Conservation (phyloP, 148 eudicot genomes). For the Suaeda aralocaspica region DNA sequence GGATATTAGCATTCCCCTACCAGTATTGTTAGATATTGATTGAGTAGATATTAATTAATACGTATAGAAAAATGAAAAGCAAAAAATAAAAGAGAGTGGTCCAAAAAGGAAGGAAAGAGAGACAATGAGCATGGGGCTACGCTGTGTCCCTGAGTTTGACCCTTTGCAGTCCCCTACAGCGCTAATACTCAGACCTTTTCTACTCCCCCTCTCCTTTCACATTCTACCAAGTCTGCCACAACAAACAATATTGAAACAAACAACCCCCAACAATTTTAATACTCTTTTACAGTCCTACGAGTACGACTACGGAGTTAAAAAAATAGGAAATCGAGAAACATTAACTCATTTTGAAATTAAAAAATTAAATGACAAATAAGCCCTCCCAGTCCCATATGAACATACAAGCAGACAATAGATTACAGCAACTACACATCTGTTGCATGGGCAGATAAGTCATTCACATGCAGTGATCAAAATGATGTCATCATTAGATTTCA, state of each 20-base stretch:
- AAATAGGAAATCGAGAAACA: too few species aligned
- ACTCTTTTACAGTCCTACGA: too few species aligned
- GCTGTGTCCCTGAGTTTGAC: conserved; percentile 20
- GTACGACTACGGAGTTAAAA: too few species aligned
- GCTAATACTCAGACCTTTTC: not conserved
- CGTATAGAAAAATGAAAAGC: not conserved
- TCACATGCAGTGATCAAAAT: conserved; percentile 14
- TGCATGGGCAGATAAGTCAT: conserved; percentile 23
- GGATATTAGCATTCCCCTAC: too few species aligned
- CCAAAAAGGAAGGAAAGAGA: conserved; percentile 19
- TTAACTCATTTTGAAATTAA: too few species aligned
- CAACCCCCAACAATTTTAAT: too few species aligned
- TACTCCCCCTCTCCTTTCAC: not conserved
- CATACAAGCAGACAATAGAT: not conserved
- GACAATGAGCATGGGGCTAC: conserved; percentile 4
- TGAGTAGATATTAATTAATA: too few species aligned
- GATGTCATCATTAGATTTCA: conserved; percentile 30
- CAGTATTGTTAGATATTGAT: too few species aligned
- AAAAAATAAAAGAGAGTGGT: conserved; percentile 22
- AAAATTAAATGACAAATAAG: not conserved
- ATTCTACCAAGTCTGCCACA: too few species aligned
- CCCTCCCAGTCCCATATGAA: not conserved
- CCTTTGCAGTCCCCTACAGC: conserved; percentile 22
- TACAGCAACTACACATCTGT: not conserved
- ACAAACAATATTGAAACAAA: too few species aligned